These are phyloP conservation scores for Yamadazyma sp. DNA, from an alignment of 1,139 yeast genomes.

Conservation along the genomic window DNA sequence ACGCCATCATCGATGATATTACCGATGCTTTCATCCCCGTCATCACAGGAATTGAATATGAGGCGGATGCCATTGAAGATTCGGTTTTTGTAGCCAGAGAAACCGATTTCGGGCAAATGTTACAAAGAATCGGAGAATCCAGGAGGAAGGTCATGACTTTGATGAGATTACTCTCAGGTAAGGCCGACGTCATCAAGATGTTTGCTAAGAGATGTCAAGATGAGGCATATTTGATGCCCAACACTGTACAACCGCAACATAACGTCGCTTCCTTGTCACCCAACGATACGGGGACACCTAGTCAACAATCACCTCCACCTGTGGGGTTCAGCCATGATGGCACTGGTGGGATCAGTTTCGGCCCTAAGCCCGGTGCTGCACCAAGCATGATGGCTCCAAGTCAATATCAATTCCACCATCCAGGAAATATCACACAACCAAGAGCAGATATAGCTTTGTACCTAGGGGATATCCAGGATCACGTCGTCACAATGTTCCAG, in stretches of 20 bases:
- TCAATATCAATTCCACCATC: constrained; percentile 18
- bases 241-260: constrained; percentile 9
- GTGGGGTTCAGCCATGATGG: constrained; percentile 18
- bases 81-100: constrained; percentile 46
- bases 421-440: constrained; percentile 52
- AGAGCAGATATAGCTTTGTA: constrained; percentile 84
- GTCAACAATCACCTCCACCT: constrained; percentile 7
- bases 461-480: constrained; percentile 97
- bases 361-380: constrained; percentile 21
- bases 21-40: constrained; percentile 94
- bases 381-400: constrained; percentile 17
- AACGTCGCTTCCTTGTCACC: constrained; percentile 11
- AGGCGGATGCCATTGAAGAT: constrained; percentile 91
- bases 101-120: constrained; percentile 66
- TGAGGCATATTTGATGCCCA: constrained; percentile 29
- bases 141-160: constrained; percentile 89
- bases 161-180: constrained; percentile 86
- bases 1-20: constrained; percentile 90
- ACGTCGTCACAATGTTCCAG: constrained; percentile 93
- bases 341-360: constrained; percentile 21
- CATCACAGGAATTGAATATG: constrained; percentile 81
- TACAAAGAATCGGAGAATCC: constrained; percentile 82
- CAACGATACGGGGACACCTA: constrained; percentile 10
- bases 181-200: constrained; percentile 97
- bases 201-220: constrained; percentile 96